phyloP scores from a whole-genome alignment of 306 rosid genomes.

The Sophora flavescens region DNA sequence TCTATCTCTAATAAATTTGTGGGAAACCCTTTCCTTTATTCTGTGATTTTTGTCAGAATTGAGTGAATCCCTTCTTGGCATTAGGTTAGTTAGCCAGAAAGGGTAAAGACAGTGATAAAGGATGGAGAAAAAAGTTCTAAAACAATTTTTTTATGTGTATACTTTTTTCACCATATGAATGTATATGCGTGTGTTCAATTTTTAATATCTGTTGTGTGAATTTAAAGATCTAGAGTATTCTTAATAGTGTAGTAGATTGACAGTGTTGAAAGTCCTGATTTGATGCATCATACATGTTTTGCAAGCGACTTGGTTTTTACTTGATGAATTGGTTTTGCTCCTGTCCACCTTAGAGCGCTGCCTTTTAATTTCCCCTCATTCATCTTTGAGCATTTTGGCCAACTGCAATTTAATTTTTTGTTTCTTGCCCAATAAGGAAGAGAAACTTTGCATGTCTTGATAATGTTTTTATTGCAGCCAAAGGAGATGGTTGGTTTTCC shows the following conservation, averaged over 20 bases:
- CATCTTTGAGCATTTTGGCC: background rate
- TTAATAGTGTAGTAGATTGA: slow-evolving; percentile 25
- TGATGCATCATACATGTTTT: background rate
- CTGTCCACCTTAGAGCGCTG: too few relatives aligned
- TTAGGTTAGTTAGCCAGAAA: background rate
- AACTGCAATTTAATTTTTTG: too few relatives aligned
- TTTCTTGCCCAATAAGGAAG: slow-evolving; percentile 12
- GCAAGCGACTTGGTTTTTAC: slow-evolving; percentile 16
- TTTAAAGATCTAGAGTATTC: background rate
- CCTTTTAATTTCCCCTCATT: too few relatives aligned
- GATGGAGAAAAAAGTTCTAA: background rate
- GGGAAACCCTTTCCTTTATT: background rate
- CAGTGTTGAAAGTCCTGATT: slow-evolving; percentile 12
- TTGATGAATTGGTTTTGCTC: slow-evolving; percentile 21
- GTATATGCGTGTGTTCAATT: background rate
- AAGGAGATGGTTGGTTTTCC: slow-evolving; percentile 87
- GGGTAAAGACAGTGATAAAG: background rate
- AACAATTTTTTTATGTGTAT: background rate
- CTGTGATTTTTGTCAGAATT: background rate
- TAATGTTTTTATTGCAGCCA: slow-evolving; percentile 71
- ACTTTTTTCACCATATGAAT: background rate
- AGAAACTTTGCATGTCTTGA: slow-evolving; percentile 30
- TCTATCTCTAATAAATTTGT: background rate
- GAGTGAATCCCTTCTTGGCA: background rate
- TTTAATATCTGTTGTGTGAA: background rate